Evolutionary conservation across 805 yeast genomes (phyloP).

Genomic region (Yamadazyma endophytica): DNA sequence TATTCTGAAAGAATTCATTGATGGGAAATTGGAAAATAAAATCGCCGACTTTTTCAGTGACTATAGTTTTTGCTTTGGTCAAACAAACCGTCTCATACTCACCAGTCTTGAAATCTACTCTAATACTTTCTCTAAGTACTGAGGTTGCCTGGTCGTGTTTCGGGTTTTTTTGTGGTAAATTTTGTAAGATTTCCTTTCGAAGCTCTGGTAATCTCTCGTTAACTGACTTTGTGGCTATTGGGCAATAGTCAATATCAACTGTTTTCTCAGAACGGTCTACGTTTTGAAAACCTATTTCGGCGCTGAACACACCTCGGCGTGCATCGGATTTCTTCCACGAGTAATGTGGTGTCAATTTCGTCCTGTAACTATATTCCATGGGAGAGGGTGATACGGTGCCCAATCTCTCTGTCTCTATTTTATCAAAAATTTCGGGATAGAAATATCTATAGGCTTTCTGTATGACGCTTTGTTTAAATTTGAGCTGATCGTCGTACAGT

Average conservation of each 20-base stretch:
- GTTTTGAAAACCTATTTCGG: constrained; percentile 30
- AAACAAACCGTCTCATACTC: constrained; percentile 20
- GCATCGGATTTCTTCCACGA: constrained; percentile 9
- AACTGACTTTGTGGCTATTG: constrained; percentile 30
- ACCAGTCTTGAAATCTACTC: constrained; percentile 27
- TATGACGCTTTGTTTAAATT: constrained; percentile 25
- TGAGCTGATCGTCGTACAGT: constrained; percentile 33
- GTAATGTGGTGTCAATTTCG: constrained; percentile 41
- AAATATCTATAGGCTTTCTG: constrained; percentile 31
- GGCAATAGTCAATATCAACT: constrained; percentile 34
- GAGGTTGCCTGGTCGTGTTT: constrained; percentile 10
- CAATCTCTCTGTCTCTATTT: constrained; percentile 9
- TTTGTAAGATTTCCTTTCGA: constrained; percentile 9
- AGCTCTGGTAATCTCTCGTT: constrained; percentile 20
- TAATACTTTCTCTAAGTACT: constrained; percentile 30
- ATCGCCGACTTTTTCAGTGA: constrained; percentile 34
- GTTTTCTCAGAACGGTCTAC: constrained; percentile 16
- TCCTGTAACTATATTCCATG: constrained; percentile 33
- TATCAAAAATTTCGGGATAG: constrained; percentile 20
- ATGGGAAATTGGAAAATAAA: constrained; percentile 35
- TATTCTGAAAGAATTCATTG: constrained; percentile 38
- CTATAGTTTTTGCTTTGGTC: constrained; percentile 20
- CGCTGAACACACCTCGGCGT: too few relatives aligned
- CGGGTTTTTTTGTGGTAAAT: constrained; percentile 2
- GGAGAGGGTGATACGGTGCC: constrained; percentile 33